Evolutionary conservation across 805 yeast species (phyloP).

Genomic region (Barnettozyma pratensis): DNA sequence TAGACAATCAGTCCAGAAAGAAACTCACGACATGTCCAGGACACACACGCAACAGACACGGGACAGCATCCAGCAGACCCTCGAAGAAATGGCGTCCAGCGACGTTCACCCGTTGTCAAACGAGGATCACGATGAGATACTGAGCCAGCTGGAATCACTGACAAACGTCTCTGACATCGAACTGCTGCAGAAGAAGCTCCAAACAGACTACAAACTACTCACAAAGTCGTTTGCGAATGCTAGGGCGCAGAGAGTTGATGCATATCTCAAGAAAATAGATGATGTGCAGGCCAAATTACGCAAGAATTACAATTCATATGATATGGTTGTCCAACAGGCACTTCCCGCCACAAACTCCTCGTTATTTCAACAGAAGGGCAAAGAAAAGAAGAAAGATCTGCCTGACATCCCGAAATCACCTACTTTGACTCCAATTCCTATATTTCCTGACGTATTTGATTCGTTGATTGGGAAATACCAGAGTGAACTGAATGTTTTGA

Average conservation of each 20-base stretch:
- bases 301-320: slow-evolving; percentile 15
- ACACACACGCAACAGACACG: background rate
- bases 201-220: slow-evolving; percentile 28
- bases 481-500: slow-evolving; percentile 8
- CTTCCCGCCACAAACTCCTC: slow-evolving; percentile 10
- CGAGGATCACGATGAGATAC: slow-evolving; percentile 7
- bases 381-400: background rate
- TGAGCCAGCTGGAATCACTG: slow-evolving; percentile 2
- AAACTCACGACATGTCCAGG: background rate
- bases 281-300: slow-evolving; percentile 22
- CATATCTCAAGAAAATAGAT: slow-evolving; percentile 29
- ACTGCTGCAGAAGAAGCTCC: slow-evolving; percentile 21
- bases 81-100: background rate
- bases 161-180: slow-evolving; percentile 16
- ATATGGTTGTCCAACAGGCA: slow-evolving; percentile 14
- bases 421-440: slow-evolving; percentile 11
- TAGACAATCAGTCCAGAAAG: background rate
- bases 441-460: slow-evolving; percentile 21
- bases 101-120: background rate
- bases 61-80: background rate
- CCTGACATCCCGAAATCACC: slow-evolving; percentile 14
- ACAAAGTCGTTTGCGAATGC: slow-evolving; percentile 27
- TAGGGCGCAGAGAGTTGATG: slow-evolving; percentile 28
- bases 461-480: slow-evolving; percentile 13
- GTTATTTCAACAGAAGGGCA: slow-evolving; percentile 3